Base-by-base conservation (phyloP, 2,329 filamentous ascomycete species). In the Fonsecaea erecta region DNA sequence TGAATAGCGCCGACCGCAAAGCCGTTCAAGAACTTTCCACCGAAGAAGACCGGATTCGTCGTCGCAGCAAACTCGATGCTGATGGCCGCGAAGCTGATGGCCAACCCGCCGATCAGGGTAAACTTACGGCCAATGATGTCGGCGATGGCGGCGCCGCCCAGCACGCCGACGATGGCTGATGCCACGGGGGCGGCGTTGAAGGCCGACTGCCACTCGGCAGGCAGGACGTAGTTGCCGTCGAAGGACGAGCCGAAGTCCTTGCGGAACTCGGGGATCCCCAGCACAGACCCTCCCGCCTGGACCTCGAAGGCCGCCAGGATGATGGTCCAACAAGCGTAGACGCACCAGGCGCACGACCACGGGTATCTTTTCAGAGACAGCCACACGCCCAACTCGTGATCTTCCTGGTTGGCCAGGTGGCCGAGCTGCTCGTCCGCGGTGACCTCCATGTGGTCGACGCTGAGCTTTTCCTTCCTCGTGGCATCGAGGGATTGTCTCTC, bases 201-300 rank as follows among this genome's bases (percentile, higher is more conserved):
- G 28, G 79, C 81, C 14, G 76, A 78, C 68, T 81, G 81, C 83
- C 83, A 85, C 30, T 78, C 71, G 4, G 82, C 82, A 0, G 80
- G 79, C 2, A 85, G 78, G 3, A 80, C 72, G 26, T 67, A 71
- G 18, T 69, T 75, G 24, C 79, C 79, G 4, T 81, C 69, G 59
- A 79, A 84, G 3, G 75, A 63, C 62, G 84, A 82, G 1, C 85
- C 85, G 71, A 86, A 87, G 66, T 86, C 81, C 30, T 75, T 73
- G 63, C 83, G 80, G 71, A 87, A 88, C 18, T 82, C 80, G 0
- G 85, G 84, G 58, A 83, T 84, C 2, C 84, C 82, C 70, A 85
- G 88, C 61, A 89, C 79, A 64, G 86, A 86, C 24, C 85, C 85
- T 21, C 88, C 80, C 8, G 89, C 81, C 73, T 89, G 86, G 0